Evolutionary conservation across 495 filamentous ascomycete species (phyloP).

Genomic region (Pyrenula massariospora): DNA sequence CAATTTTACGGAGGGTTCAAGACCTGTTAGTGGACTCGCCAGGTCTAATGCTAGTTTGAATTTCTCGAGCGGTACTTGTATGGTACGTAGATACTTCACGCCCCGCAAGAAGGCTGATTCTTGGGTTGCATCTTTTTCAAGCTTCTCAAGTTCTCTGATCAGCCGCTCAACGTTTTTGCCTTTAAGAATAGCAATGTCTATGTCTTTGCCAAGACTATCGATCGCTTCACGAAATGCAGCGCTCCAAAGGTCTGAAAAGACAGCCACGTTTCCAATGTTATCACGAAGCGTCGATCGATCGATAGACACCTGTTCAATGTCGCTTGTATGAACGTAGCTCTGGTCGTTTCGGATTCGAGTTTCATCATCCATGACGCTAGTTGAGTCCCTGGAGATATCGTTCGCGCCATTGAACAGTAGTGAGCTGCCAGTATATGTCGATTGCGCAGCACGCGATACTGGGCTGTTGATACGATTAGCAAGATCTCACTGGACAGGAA

Average conservation of each 20-base stretch:
- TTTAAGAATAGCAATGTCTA: constrained; percentile 5
- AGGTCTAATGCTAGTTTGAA: constrained; percentile 11
- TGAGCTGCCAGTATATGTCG: neutral
- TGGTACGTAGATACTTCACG: constrained; percentile 6
- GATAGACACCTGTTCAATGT: neutral
- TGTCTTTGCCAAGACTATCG: constrained; percentile 1
- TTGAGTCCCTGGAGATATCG: neutral
- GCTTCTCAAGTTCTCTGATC: constrained; percentile 4
- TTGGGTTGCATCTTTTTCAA: constrained; percentile 7
- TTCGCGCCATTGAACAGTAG: neutral
- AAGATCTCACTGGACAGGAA: neutral
- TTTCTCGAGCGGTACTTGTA: constrained; percentile 7
- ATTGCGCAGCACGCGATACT: neutral
- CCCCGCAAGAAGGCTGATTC: constrained; percentile 7
- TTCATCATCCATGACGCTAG: neutral
- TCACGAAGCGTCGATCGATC: neutral
- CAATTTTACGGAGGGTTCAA: constrained; percentile 8
- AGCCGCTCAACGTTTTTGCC: constrained; percentile 4
- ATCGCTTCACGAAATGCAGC: constrained; percentile 8
- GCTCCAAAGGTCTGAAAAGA: constrained; percentile 8
- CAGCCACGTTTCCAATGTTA: constrained; percentile 5
- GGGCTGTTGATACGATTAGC: neutral
- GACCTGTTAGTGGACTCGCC: constrained; percentile 4
- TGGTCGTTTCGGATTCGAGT: neutral
- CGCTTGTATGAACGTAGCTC: neutral